Evolutionary conservation across 1,284 basidiomycete species (phyloP).

Genomic region (Rhodotorula sp.): DNA sequence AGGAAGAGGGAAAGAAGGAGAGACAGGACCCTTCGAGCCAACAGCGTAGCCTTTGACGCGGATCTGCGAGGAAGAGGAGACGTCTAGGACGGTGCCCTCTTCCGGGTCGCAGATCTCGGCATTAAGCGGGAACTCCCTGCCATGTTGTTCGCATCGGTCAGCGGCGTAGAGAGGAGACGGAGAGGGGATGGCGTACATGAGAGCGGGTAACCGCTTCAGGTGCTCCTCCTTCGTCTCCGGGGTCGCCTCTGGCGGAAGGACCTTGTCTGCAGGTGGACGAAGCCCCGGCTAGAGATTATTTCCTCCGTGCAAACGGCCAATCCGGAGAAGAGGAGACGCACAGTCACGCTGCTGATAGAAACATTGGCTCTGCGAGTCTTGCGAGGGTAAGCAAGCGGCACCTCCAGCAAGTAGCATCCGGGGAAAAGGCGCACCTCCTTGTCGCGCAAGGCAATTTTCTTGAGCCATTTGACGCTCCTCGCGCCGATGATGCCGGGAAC

Average conservation of each 20-base stretch:
- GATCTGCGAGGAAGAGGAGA: neutral
- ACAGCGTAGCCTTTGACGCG: slow-evolving; percentile 39
- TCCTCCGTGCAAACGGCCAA: neutral
- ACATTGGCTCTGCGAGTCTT: slow-evolving; percentile 18
- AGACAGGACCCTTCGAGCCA: slow-evolving; percentile 16
- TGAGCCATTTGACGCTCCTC: slow-evolving; percentile 62
- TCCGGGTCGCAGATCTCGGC: slow-evolving; percentile 29
- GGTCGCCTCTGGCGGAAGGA: slow-evolving; percentile 33
- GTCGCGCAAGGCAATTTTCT: slow-evolving; percentile 52
- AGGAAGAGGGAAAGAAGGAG: neutral
- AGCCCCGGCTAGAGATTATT: neutral
- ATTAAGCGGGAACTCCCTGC: slow-evolving; percentile 36
- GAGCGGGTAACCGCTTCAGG: slow-evolving; percentile 17
- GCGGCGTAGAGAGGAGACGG: neutral
- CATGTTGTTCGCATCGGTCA: no score
- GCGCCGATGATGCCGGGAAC: slow-evolving; percentile 64
- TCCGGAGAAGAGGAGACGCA: neutral
- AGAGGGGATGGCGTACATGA: slow-evolving; percentile 15
- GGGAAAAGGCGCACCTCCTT: slow-evolving; percentile 3
- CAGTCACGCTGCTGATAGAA: slow-evolving; percentile 40
- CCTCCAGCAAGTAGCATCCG: no score
- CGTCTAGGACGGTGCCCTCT: neutral
- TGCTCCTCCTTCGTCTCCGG: slow-evolving; percentile 36
- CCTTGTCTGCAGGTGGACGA: slow-evolving; percentile 29
- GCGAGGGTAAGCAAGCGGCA: neutral